Evolutionary conservation across 306 rosid genomes (phyloP).

Genomic region (Arachis stenosperma): DNA sequence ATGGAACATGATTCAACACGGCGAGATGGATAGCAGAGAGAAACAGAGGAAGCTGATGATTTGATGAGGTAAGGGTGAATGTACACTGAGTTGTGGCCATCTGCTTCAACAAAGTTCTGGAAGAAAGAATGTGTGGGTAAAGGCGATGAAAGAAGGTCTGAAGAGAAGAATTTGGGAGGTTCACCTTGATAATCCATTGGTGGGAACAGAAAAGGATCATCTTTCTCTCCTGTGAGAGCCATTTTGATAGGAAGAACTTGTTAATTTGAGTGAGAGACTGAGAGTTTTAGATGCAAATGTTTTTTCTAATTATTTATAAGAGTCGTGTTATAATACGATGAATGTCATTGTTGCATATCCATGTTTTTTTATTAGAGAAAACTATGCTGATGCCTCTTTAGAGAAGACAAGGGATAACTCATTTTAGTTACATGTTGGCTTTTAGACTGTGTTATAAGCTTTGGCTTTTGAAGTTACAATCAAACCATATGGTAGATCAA

Average conservation of each 20-base stretch:
- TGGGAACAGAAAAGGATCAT: conserved; percentile 53
- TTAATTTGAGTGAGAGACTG: too few relatives aligned
- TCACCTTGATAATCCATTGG: conserved; percentile 52
- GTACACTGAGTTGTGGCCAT: conserved; percentile 74
- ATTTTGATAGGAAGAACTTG: too few relatives aligned
- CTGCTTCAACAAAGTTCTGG: conserved; percentile 62
- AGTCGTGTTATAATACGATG: too few relatives aligned
- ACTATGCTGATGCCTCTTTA: background rate
- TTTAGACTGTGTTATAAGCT: conserved; percentile 20
- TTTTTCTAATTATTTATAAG: too few relatives aligned
- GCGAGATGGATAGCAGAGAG: conserved; percentile 59
- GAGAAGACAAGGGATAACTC: background rate
- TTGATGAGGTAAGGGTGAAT: conserved; percentile 69
- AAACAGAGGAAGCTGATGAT: conserved; percentile 54
- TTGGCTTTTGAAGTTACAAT: background rate
- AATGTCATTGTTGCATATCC: too few relatives aligned
- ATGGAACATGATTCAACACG: conserved; percentile 25
- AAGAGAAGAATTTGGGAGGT: conserved; percentile 28
- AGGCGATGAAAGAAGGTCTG: conserved; percentile 63
- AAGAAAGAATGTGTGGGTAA: conserved; percentile 78
- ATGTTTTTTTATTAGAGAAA: conserved; percentile 31
- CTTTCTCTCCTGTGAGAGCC: too few relatives aligned
- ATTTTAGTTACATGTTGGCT: background rate
- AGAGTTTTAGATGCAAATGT: too few relatives aligned
- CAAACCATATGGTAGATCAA: background rate